Evolutionary conservation across 768 basidiomycete species (phyloP), one percentile per base, ranked within the genome.

Genomic region (Suillus clintonianus): DNA sequence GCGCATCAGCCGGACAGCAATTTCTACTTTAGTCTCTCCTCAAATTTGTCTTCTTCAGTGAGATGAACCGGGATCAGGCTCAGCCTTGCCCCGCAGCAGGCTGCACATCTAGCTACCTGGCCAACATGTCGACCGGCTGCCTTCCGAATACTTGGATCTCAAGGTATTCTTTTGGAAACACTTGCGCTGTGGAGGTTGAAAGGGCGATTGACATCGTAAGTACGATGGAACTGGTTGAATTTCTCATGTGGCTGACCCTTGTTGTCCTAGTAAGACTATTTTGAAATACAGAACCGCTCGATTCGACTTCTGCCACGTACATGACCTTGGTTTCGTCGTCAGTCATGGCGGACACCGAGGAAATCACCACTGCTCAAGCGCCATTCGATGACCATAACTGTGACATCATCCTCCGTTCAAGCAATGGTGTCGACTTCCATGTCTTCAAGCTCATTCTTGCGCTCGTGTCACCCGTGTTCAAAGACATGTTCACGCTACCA

Each of bases 381-480:
- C 65, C 65, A 15, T 66, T 66, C 45, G 64, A 66, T 37, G 27
- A 64, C 24, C 58, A 22, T 48, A 47, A 68, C 14, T 54, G 62
- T 6, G 67, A 68, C n/a, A 54, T 68, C 30, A 67, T 67, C 43
- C 60, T 68, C 11, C 62, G 67, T 48, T 63, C 67, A 10, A 50
- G 54, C 6, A 41, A 64, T 43, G 45, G 30, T 19, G 59, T 64
- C 37, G 30, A 68, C 32, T 68, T 67, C 34, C 45, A 63, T 19
- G 59, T 64, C 14, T 67, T 55, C 51, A 63, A 59, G 62, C 56
- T 77, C 48, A 73, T 86, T 47, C 77, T 87, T 11, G 76, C 81
- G 8, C 69, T 83, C 13, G 77, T 82, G 0, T 87, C 86, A 2
- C 77, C 81, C 5, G 78, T 87, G 63, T 86, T 87, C 68, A 74